Evolutionary conservation across 2,329 filamentous ascomycete species (phyloP).

Genomic region (Dendryphion nanum): DNA sequence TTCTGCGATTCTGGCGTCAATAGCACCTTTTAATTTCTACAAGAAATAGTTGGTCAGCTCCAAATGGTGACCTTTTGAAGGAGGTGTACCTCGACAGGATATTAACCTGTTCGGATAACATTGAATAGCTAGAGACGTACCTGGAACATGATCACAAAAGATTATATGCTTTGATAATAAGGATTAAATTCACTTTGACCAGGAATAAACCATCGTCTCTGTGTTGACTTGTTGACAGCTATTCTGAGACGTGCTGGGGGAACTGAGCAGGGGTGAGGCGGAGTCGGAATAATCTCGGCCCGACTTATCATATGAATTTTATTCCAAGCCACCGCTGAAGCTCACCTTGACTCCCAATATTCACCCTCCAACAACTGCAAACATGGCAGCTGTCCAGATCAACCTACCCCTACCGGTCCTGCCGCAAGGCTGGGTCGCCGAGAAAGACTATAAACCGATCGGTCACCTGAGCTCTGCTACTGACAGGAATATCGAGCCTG

Average conservation of each 20-base stretch:
- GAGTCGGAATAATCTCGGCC: conserved; percentile 2
- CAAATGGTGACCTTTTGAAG: too few relatives aligned
- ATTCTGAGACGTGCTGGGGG: conserved; percentile 18
- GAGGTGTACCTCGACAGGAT: too few relatives aligned
- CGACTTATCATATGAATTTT: conserved; percentile 1
- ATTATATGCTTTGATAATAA: conserved; percentile 13
- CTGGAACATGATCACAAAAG: conserved; percentile 28
- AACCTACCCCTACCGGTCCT: conserved; percentile 70
- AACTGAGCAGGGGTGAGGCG: conserved; percentile 6
- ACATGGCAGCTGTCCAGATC: conserved; percentile 67
- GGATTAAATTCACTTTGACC: too few relatives aligned
- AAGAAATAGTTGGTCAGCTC: too few relatives aligned
- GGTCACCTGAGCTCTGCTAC: conserved; percentile 73
- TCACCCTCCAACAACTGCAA: too few relatives aligned
- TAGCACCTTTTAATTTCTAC: conserved; percentile 78
- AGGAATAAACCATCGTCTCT: too few relatives aligned
- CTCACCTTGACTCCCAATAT: neutral
- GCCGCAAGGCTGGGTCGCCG: conserved; percentile 76
- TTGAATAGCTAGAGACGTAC: too few relatives aligned
- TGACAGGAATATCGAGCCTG: conserved; percentile 88
- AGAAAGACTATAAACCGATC: conserved; percentile 89
- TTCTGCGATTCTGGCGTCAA: conserved; percentile 85
- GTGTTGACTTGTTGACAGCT: conserved; percentile 6
- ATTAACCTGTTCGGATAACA: too few relatives aligned
- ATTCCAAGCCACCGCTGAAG: neutral